Evolutionary conservation across 2,329 filamentous ascomycete species (phyloP).

Genomic region (Pseudogymnoascus sp.): DNA sequence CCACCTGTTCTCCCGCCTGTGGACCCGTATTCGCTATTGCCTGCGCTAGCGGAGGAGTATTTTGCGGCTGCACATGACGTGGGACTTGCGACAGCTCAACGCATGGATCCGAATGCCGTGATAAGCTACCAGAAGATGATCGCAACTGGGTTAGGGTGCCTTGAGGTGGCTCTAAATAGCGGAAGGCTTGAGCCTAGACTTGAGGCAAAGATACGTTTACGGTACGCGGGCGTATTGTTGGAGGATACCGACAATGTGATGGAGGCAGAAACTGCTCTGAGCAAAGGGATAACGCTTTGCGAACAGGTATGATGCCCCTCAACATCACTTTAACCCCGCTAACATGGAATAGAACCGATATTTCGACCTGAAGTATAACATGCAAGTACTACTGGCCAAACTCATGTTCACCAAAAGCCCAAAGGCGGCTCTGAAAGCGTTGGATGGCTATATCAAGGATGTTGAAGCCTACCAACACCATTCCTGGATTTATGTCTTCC

Average conservation of each 20-base stretch:
- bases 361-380: constrained; percentile 64
- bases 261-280: constrained; percentile 64
- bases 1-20: background rate
- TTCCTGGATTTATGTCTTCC: constrained; percentile 70
- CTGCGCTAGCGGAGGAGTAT: constrained; percentile 70
- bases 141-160: constrained; percentile 62
- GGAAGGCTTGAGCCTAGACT: constrained; percentile 52
- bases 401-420: constrained; percentile 62
- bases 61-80: constrained; percentile 56
- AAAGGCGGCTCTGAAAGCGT: constrained; percentile 63
- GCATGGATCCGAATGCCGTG: constrained; percentile 42
- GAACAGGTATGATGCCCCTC: constrained; percentile 43
- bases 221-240: constrained; percentile 62
- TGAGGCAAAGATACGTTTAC: constrained; percentile 60
- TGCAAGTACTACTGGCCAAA: constrained; percentile 65
- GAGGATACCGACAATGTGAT: constrained; percentile 69
- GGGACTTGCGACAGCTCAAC: constrained; percentile 40
- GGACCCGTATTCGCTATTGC: constrained; percentile 52
- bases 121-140: constrained; percentile 66
- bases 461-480: constrained; percentile 60
- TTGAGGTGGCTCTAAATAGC: constrained; percentile 60
- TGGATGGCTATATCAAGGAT: constrained; percentile 62
- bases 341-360: constrained; percentile 41
- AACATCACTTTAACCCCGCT: background rate
- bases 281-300: constrained; percentile 62